Evolutionary conservation across 306 rosid genomes (phyloP), one percentile per base, ranked within the genome.

Genomic region (Rosa rugosa): DNA sequence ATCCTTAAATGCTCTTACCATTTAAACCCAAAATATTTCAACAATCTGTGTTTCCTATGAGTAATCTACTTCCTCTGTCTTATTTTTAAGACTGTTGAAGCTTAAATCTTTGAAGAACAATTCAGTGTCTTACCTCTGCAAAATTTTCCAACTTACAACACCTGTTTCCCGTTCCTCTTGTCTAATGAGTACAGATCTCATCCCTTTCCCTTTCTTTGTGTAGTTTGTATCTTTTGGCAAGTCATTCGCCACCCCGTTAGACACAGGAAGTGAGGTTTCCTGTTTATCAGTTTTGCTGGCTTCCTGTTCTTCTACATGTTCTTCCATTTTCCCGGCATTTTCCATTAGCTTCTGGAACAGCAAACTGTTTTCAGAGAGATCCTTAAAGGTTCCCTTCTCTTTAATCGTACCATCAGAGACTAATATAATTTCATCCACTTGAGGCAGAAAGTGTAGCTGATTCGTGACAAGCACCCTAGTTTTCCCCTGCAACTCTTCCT

Each of bases 381-480:
- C 94, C 86, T 90, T 96, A 75, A 89, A 94, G 75, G 97, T 92
- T 82, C 98, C 98, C 23, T 88, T 86, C 84, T 89, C 98, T 81
- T 82, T 84, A 77, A 94, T 69, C 80, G 49, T 81, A 49, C 98
- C 97, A 20, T 92, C 92, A 65, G 80, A 85, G 63, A 94, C 85
- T 41, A 94, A 75, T 75, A 94, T 82, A 72, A 94, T 87, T 79
- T 84, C 86, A 60, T 94, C 98, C 82, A 94, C 94, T 62, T 87
- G 96, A 62, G 97, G 94, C 77, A 94, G 98, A 82, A 94, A 90
- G 85, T 92, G 98, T 56, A 94, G 89, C 85, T 94, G 98, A 86
- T 94, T 94, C 45, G 98, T 94, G 77, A 94, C 97, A 77, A 94
- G 97, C 81, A 92, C 87, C 80, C 97, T 81, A 50, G 98, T 94